Percentiles rank a stretch among this genome's conserved stretches.
phyloP scores from a whole-genome alignment of 176 grass and related monocot genomes.

The Poa annua region DNA sequence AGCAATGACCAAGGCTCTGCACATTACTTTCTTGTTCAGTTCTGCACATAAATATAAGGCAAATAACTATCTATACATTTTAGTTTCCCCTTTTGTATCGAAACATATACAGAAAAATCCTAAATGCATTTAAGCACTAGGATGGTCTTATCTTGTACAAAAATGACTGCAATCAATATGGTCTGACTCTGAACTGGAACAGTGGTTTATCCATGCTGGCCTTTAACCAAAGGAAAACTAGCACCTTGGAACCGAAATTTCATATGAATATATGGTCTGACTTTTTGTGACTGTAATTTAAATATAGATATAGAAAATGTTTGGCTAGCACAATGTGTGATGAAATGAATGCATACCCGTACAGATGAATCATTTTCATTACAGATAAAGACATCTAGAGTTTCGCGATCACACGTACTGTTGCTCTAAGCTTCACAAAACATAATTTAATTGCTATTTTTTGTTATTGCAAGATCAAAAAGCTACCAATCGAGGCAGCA shows the following conservation, averaged over 20 bases:
- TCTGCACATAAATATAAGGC: constrained; percentile 24
- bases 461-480: no score
- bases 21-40: background rate
- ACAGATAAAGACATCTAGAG: background rate
- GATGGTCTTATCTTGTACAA: constrained; percentile 16
- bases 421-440: no score
- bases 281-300: background rate
- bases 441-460: no score
- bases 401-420: background rate
- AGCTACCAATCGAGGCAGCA: no score
- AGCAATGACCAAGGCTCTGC: background rate
- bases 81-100: background rate
- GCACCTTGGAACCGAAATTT: background rate
- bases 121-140: background rate
- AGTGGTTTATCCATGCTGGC: background rate
- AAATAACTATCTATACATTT: constrained; percentile 12
- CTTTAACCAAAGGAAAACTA: background rate
- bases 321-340: background rate
- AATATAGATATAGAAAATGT: background rate
- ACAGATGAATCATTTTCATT: background rate
- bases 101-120: constrained; percentile 9
- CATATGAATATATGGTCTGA: background rate
- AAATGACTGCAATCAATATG: background rate
- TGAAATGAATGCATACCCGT: background rate
- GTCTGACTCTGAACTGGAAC: background rate